Evolutionary conservation across 345 rosid genomes (phyloP).

Genomic region (Adansonia digitata): DNA sequence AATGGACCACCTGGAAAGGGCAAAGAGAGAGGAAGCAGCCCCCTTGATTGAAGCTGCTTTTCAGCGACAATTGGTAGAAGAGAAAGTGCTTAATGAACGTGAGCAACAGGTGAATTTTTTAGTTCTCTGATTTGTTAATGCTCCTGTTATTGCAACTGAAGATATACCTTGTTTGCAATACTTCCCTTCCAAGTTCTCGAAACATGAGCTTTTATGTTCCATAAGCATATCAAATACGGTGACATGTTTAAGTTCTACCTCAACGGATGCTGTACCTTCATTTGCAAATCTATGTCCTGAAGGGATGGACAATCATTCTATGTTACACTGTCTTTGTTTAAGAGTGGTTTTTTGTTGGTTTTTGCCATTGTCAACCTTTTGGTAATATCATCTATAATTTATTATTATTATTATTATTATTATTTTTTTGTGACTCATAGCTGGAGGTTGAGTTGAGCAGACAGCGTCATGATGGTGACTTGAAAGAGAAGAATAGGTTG

Average conservation of each 20-base stretch:
- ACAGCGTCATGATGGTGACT: constrained; percentile 90
- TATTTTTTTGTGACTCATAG: constrained; percentile 35
- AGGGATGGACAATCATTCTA: not conserved
- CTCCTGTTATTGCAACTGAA: not conserved
- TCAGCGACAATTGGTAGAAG: constrained; percentile 81
- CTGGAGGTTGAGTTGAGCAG: constrained; percentile 78
- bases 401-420: too few species aligned
- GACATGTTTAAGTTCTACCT: not conserved
- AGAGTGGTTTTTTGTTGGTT: not conserved
- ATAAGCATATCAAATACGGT: not conserved
- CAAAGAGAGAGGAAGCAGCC: constrained; percentile 95
- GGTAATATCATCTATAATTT: not conserved
- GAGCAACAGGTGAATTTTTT: constrained; percentile 70
- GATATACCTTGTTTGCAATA: not conserved
- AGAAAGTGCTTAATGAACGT: constrained; percentile 70
- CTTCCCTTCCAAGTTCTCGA: not conserved
- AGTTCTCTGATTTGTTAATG: not conserved
- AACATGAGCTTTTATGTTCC: not conserved
- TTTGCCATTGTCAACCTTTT: not conserved
- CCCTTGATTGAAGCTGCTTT: constrained; percentile 92
- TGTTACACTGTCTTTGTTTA: not conserved
- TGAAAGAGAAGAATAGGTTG: constrained; percentile 78
- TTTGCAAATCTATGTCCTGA: not conserved
- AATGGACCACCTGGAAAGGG: constrained; percentile 94
- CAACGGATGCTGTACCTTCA: not conserved